These are phyloP conservation scores for Plantago ovata DNA, from an alignment of 257 asterid species.

Conservation along the genomic window DNA sequence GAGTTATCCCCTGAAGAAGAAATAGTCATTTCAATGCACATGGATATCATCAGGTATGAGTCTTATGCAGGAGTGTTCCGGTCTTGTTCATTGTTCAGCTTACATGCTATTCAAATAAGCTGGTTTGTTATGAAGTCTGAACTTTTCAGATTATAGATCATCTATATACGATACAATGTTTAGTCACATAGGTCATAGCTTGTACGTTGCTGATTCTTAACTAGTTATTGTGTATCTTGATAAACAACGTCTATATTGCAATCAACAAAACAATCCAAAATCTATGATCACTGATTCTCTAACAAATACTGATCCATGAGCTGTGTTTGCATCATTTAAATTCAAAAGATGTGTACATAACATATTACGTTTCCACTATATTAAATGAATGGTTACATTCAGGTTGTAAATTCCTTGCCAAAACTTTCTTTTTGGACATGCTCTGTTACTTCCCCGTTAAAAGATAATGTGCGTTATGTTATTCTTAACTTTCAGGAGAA, in stretches of 20 bases:
- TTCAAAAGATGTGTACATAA: constrained; percentile 5
- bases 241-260: not conserved
- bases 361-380: constrained; percentile 9
- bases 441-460: constrained; percentile 7
- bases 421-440: constrained; percentile 5
- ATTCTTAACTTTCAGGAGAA: constrained; percentile 55
- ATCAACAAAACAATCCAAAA: not conserved
- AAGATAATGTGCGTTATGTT: constrained; percentile 9
- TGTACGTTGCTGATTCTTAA: not conserved
- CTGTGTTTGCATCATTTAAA: constrained; percentile 3
- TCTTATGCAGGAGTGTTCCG: constrained; percentile 8
- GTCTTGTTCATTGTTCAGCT: constrained; percentile 16
- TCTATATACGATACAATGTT: not conserved
- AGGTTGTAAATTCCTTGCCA: constrained; percentile 10
- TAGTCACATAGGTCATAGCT: constrained; percentile 9
- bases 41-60: constrained; percentile 73
- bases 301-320: no score
- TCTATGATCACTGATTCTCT: constrained; percentile 6
- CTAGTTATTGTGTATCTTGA: not conserved
- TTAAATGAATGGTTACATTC: constrained; percentile 8
- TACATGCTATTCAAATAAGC: not conserved
- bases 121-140: constrained; percentile 9
- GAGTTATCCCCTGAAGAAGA: constrained; percentile 97
- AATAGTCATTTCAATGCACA: constrained; percentile 83
- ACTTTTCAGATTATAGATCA: constrained; percentile 18